Base-by-base conservation (phyloP, 192 early-diverging fungal genomes). In the Phlyctochytrium arcticum region DNA sequence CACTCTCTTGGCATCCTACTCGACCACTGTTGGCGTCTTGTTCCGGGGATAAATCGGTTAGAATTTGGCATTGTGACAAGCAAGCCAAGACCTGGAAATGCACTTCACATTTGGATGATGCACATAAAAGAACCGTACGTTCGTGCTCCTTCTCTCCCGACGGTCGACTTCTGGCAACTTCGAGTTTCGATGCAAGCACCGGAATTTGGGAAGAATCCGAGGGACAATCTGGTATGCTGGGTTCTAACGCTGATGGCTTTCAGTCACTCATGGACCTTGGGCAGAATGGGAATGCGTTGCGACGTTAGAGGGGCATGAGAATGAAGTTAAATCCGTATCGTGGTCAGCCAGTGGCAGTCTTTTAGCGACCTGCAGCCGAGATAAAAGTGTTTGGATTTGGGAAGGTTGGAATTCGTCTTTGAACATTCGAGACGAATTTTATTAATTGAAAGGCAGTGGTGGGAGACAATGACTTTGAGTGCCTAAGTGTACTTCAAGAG, bases 381-480 rank as follows among this genome's bases (percentile, higher is more conserved):
- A 98, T 76, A 97, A 96, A 72, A 93, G 90, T 75, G 93, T 98
- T 31, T 98, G 96, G 96, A 93, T 98, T 62, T 98, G 96, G 96
- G 96, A 98, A 68, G 84, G 84, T 80, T 48, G 21, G 54, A 9
- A 23, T 32, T 33, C 21, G 26, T 50, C 8, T 12, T 32, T 27
- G 27, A 23, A 6, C 8, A 55, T 24, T 6, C 54, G 8, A 55
- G 31, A 23, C 8, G 5, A 23, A 17, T 33, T 55, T 32, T 9
- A 32, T n/a, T 21, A 47, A 17, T 46, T 46, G 3, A 12, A 36
- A 57, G 58, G 24, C 55, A 79, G 84, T 85, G 7, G 74, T 80
- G 30, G 75, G 86, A 27, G 92, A 95, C 60, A 89, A 86, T 61
- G 95, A 98, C 68, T 98, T 98, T 80, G 93, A 97, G 71, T 95